Conservation (phyloP, 805 yeast genomes). For the Tanozyma kutaoensis region DNA sequence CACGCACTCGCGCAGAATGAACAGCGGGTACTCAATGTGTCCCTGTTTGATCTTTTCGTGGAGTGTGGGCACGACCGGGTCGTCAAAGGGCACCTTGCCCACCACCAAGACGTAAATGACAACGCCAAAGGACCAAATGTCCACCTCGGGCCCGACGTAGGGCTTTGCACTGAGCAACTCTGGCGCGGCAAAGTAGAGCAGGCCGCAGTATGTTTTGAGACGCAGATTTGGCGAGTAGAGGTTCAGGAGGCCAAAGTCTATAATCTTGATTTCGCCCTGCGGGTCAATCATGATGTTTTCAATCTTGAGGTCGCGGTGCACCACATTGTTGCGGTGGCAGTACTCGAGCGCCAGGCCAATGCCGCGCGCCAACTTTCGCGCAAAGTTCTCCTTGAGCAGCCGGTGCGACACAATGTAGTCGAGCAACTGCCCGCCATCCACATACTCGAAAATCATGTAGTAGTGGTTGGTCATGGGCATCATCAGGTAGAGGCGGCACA, state of each 20-base stretch:
- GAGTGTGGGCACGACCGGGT: conserved; percentile 78
- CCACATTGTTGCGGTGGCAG: conserved; percentile 87
- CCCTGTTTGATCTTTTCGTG: conserved; percentile 93
- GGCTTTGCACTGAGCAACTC: conserved; percentile 82
- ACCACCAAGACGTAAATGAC: conserved; percentile 91
- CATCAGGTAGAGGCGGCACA: conserved; percentile 85
- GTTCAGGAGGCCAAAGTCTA: conserved; percentile 93
- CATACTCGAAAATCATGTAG: conserved; percentile 93
- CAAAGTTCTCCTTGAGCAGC: conserved; percentile 82
- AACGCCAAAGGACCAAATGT: conserved; percentile 96
- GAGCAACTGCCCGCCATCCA: conserved; percentile 93
- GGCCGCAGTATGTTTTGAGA: conserved; percentile 92
- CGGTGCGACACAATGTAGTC: conserved; percentile 97
- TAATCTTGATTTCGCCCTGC: conserved; percentile 87
- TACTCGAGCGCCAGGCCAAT: conserved; percentile 89
- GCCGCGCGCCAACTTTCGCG: conserved; percentile 88
- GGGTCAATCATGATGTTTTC: conserved; percentile 92
- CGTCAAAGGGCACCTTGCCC: conserved; percentile 94
- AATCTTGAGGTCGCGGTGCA: conserved; percentile 92
- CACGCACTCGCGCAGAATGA: conserved; percentile 67
- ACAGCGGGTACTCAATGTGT: conserved; percentile 78
- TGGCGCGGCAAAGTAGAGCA: conserved; percentile 96
- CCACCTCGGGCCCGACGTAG: conserved; percentile 97
- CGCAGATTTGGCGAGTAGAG: conserved; percentile 58
- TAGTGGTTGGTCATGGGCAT: conserved; percentile 94